Evolutionary conservation across 441 rosid species (phyloP).

Genomic region (Populus hybrid): DNA sequence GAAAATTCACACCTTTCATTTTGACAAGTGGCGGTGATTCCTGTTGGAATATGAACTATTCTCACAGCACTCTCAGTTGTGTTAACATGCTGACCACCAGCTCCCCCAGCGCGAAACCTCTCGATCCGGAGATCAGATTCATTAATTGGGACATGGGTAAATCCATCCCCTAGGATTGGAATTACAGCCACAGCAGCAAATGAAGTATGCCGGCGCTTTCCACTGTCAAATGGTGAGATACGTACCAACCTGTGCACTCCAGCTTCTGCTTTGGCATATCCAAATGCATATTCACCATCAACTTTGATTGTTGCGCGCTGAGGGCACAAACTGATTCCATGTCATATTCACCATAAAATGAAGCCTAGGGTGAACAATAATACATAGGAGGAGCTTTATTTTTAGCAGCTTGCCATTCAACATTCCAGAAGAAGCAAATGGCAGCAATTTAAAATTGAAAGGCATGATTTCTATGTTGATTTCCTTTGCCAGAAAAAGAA

Average conservation of each 20-base stretch:
- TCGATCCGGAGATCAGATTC: constrained; percentile 95
- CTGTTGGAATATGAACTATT: constrained; percentile 87
- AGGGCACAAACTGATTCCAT: constrained; percentile 16
- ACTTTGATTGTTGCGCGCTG: constrained; percentile 97
- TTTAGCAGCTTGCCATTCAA: constrained; percentile 10
- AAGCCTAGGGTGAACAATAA: neutral
- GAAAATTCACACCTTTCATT: constrained; percentile 66
- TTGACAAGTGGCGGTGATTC: constrained; percentile 84
- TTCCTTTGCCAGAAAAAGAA: neutral
- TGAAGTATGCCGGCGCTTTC: constrained; percentile 89
- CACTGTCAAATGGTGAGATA: constrained; percentile 90
- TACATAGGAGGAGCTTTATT: neutral
- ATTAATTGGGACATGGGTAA: constrained; percentile 73
- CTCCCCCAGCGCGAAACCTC: constrained; percentile 86
- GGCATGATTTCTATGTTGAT: neutral
- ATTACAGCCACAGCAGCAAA: constrained; percentile 98
- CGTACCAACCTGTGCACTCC: constrained; percentile 97
- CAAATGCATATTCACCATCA: constrained; percentile 88
- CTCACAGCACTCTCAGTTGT: constrained; percentile 98
- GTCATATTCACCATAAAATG: constrained; percentile 3
- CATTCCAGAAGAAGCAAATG: neutral
- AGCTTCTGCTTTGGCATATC: constrained; percentile 96
- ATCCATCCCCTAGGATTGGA: constrained; percentile 81
- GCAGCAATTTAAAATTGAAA: neutral
- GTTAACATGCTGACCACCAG: constrained; percentile 92